Conservation (phyloP, 331 rosid species). For the Pyrus hybrid region DNA sequence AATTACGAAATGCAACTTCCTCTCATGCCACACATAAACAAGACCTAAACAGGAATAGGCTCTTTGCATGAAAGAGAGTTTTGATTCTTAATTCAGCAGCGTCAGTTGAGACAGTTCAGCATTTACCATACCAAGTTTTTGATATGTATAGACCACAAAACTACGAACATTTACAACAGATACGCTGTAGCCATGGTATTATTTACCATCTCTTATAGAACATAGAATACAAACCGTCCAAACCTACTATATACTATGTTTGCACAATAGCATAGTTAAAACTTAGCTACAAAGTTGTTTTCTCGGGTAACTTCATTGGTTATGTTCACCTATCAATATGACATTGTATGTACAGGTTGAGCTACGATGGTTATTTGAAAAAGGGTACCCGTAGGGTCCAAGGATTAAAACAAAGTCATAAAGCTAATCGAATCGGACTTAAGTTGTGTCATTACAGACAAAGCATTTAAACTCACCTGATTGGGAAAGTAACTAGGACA, state of each 20-base stretch:
- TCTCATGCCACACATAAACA: not conserved
- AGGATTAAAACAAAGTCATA: not conserved
- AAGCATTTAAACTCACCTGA: slow-evolving; percentile 45
- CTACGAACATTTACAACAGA: not conserved
- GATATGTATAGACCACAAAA: not conserved
- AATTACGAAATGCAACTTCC: not conserved
- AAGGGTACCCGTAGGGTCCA: not conserved
- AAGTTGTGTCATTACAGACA: not conserved
- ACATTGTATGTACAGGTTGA: not conserved
- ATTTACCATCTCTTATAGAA: not conserved
- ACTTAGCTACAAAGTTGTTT: not conserved
- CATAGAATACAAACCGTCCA: not conserved
- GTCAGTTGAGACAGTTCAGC: not conserved
- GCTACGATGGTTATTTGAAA: not conserved
- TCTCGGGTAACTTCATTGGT: not conserved
- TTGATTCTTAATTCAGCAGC: not conserved
- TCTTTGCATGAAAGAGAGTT: too few species aligned
- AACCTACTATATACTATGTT: not conserved
- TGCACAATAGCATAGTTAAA: not conserved
- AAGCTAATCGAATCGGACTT: not conserved
- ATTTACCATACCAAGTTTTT: not conserved
- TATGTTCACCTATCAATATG: not conserved
- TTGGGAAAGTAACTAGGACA: slow-evolving; percentile 52
- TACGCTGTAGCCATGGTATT: not conserved
- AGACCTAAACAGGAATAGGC: not conserved